phyloP scores from a whole-genome alignment of 1,139 yeast genomes.

The Kodamaea plutei region DNA sequence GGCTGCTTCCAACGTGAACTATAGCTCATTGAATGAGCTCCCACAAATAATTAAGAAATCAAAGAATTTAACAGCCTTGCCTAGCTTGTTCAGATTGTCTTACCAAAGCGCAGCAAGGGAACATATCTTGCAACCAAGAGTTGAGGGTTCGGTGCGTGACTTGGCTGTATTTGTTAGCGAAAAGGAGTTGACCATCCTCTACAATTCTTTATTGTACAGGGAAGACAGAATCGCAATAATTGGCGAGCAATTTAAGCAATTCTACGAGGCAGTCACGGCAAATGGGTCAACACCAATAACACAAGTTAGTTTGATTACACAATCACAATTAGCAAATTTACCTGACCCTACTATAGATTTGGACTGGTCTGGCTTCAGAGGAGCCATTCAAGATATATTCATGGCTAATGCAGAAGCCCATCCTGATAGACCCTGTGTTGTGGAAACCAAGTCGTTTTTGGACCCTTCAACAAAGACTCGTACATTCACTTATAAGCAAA shows the following conservation, averaged over 20 bases:
- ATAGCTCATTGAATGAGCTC: slow-evolving; percentile 51
- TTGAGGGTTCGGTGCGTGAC: slow-evolving; percentile 58
- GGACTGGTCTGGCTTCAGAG: slow-evolving; percentile 89
- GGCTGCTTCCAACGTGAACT: slow-evolving; percentile 36
- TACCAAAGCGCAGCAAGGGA: slow-evolving; percentile 37
- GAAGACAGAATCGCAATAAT: slow-evolving; percentile 64
- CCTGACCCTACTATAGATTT: slow-evolving; percentile 88
- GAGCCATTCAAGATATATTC: slow-evolving; percentile 95
- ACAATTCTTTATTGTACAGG: slow-evolving; percentile 74
- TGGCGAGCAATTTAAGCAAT: slow-evolving; percentile 68
- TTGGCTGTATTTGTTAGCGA: slow-evolving; percentile 49
- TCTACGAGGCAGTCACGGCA: slow-evolving; percentile 33
- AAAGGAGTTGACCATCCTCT: slow-evolving; percentile 41
- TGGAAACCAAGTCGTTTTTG: slow-evolving; percentile 78
- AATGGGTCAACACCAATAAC: slow-evolving; percentile 48
- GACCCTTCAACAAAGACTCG: slow-evolving; percentile 57
- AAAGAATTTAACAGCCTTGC: slow-evolving; percentile 52
- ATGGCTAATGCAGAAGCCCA: slow-evolving; percentile 73
- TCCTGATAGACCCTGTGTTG: slow-evolving; percentile 87
- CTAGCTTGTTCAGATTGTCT: slow-evolving; percentile 62
- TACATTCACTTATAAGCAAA: slow-evolving; percentile 75
- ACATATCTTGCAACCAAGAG: slow-evolving; percentile 46
- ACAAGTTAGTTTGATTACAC: slow-evolving; percentile 63
- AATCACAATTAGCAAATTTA: slow-evolving; percentile 50
- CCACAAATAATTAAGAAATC: slow-evolving; percentile 44